Evolutionary conservation across 1,139 yeast species (phyloP).

Genomic region (Suhomyces terraborum): DNA sequence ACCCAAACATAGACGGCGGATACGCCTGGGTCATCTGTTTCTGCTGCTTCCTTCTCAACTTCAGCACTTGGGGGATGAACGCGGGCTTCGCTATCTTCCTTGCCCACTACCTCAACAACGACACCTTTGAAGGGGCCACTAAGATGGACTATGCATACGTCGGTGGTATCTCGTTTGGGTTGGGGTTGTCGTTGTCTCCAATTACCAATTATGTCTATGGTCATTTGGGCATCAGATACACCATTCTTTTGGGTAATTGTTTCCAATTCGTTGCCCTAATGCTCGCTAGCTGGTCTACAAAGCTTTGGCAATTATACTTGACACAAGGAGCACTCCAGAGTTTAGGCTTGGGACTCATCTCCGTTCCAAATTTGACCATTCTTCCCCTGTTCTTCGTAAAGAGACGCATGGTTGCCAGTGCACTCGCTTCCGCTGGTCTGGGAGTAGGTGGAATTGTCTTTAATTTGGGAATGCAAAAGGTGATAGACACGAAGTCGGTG

Average conservation of each 20-base stretch:
- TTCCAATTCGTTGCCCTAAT: conserved; percentile 53
- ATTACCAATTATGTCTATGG: conserved; percentile 43
- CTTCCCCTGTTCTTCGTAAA: conserved; percentile 63
- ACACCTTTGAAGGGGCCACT: conserved; percentile 42
- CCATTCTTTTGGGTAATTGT: conserved; percentile 45
- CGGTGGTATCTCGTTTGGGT: conserved; percentile 47
- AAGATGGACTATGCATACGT: conserved; percentile 43
- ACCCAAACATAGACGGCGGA: conserved; percentile 39
- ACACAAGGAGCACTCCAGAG: conserved; percentile 57
- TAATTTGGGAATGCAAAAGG: conserved; percentile 34
- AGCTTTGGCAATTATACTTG: conserved; percentile 54
- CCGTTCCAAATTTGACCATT: conserved; percentile 47
- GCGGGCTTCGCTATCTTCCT: conserved; percentile 57
- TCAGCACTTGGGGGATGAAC: conserved; percentile 56
- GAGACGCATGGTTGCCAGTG: conserved; percentile 57
- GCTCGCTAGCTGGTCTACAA: conserved; percentile 54
- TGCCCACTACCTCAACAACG: conserved; percentile 41
- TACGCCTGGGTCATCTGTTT: conserved; percentile 52
- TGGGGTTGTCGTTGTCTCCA: conserved; percentile 39
- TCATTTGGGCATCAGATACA: conserved; percentile 38
- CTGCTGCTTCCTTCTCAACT: conserved; percentile 44
- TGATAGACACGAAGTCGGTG: conserved; percentile 24
- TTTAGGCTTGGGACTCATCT: conserved; percentile 48
- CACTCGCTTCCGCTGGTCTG: conserved; percentile 61
- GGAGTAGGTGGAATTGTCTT: conserved; percentile 60